These are phyloP conservation scores for Suillus sp. DNA, from an alignment of 768 basidiomycete species.

Conservation along the genomic window DNA sequence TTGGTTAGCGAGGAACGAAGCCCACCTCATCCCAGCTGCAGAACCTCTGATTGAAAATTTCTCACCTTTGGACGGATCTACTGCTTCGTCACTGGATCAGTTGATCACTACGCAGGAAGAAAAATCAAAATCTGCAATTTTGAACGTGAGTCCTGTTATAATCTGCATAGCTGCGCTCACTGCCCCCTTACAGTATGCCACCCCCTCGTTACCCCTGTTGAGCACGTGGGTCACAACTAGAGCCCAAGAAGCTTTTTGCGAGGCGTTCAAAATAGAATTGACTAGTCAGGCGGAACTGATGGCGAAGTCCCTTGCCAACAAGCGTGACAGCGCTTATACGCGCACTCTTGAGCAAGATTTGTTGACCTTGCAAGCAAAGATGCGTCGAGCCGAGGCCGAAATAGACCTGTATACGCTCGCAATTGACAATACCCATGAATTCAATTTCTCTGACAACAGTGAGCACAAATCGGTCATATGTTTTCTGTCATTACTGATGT, in stretches of 20 bases:
- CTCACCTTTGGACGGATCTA: not conserved
- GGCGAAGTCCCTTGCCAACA: not conserved
- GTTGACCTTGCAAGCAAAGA: conserved; percentile 2
- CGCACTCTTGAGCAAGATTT: not conserved
- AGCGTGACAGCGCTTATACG: not conserved
- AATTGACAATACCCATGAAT: not conserved
- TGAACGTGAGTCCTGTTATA: not conserved
- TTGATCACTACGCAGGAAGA: not conserved
- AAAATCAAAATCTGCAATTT: not conserved
- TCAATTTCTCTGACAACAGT: not conserved
- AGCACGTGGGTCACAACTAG: not conserved
- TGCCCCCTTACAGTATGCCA: not conserved
- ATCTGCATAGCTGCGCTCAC: not conserved
- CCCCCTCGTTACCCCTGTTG: not conserved
- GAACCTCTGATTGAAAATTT: not conserved
- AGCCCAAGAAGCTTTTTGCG: not conserved
- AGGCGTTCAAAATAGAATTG: not conserved
- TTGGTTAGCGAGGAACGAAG: not conserved
- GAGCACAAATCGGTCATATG: not conserved
- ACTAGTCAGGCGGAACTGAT: not conserved
- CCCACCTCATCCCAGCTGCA: not conserved
- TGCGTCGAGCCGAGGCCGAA: not conserved
- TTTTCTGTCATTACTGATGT: not conserved
- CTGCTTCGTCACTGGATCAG: not conserved
- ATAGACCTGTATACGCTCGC: not conserved